Conservation (phyloP, 2,329 filamentous ascomycete species). For the Phialophora verrucosa region DNA sequence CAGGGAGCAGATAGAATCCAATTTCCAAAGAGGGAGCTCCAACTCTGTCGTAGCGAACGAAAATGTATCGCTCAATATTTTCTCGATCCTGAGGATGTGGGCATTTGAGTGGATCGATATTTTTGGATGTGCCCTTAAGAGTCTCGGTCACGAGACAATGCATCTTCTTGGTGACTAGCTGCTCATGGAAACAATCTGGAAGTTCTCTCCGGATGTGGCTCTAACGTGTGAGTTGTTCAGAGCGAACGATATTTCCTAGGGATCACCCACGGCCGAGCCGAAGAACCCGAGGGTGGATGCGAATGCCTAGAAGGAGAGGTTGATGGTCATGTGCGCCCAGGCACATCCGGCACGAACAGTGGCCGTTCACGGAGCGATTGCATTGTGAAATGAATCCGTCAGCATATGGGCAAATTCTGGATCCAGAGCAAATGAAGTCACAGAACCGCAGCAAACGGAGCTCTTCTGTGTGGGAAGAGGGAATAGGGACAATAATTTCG, state of each 20-base stretch:
- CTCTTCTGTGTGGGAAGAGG: not conserved
- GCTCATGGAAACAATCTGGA: not conserved
- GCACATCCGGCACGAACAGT: not conserved
- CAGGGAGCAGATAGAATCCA: not conserved
- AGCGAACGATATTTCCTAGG: not conserved
- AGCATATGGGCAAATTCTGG: not conserved
- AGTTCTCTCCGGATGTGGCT: not conserved
- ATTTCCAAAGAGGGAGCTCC: not conserved
- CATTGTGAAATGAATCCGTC: not conserved
- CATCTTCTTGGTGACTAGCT: constrained; percentile 5
- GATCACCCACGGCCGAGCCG: not conserved
- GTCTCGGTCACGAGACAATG: not conserved
- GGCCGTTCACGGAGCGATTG: not conserved
- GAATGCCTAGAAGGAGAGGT: not conserved
- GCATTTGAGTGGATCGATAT: not conserved
- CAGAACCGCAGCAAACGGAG: not conserved
- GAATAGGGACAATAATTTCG: not conserved
- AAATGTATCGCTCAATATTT: not conserved
- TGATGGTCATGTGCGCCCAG: not conserved
- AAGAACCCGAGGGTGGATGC: not conserved
- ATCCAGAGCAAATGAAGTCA: not conserved
- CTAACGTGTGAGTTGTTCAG: not conserved
- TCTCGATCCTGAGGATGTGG: not conserved
- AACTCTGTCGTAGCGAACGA: not conserved
- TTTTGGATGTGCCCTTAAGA: not conserved